Evolutionary conservation across 371 early-diverging fungal genomes (phyloP).

Genomic region (Apophysomyces variabilis): DNA sequence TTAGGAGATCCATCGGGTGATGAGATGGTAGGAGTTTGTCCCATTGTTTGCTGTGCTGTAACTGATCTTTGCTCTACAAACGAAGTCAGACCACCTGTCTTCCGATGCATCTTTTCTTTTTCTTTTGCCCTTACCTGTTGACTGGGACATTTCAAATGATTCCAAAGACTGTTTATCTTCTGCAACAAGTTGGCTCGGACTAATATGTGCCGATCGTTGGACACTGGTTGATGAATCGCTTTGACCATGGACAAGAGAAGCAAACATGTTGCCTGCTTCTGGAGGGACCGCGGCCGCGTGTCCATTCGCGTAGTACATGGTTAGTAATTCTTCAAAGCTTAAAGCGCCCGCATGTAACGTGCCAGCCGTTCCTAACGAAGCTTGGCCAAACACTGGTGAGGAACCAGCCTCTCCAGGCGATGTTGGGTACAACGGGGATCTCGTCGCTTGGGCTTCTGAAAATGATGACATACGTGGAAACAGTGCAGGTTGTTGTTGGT

Average conservation of each 20-base stretch:
- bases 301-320: slow-evolving; percentile 22
- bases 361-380: slow-evolving; percentile 13
- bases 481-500: slow-evolving; percentile 14
- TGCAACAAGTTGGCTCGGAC: slow-evolving; percentile 38
- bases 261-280: slow-evolving; percentile 13
- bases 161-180: slow-evolving; percentile 8
- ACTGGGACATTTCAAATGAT: slow-evolving; percentile 16
- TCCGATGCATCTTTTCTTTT: too few species aligned
- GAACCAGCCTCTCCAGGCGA: slow-evolving; percentile 16
- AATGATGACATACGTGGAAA: slow-evolving; percentile 14
- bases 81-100: background rate
- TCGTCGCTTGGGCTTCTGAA: slow-evolving; percentile 24
- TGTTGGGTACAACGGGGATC: slow-evolving; percentile 17
- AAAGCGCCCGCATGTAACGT: slow-evolving; percentile 28
- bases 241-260: slow-evolving; percentile 14
- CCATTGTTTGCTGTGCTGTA: background rate
- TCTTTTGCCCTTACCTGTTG: background rate
- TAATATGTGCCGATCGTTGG: slow-evolving; percentile 29
- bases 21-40: background rate
- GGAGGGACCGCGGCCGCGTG: slow-evolving; percentile 1
- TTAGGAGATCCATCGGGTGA: slow-evolving; percentile 2
- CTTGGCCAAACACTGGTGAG: slow-evolving; percentile 13
- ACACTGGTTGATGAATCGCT: background rate
- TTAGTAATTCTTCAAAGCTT: slow-evolving; percentile 30
- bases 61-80: background rate